Evolutionary conservation across 2,329 filamentous ascomycete species (phyloP).

Genomic region (Cercospora janseana): DNA sequence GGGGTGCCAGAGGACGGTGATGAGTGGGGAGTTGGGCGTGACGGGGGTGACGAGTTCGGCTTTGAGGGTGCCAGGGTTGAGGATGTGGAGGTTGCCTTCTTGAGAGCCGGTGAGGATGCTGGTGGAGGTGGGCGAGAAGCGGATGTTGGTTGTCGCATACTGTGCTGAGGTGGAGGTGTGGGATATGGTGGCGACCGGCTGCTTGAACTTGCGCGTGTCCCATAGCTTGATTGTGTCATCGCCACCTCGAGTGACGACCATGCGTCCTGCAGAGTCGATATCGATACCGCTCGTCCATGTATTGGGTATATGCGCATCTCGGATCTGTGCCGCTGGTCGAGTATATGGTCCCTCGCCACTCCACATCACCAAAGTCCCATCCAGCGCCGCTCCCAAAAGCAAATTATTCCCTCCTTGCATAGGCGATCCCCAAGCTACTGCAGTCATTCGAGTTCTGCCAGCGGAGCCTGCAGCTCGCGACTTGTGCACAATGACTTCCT

Average conservation of each 20-base stretch:
- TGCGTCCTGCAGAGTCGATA: slow-evolving; percentile 83
- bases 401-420: slow-evolving; percentile 74
- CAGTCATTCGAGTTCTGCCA: slow-evolving; percentile 89
- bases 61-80: slow-evolving; percentile 87
- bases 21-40: slow-evolving; percentile 78
- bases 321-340: slow-evolving; percentile 77
- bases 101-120: slow-evolving; percentile 87
- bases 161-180: slow-evolving; percentile 81
- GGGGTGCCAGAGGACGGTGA: slow-evolving; percentile 85
- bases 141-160: slow-evolving; percentile 81
- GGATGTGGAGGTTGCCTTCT: slow-evolving; percentile 81
- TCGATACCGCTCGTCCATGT: slow-evolving; percentile 93
- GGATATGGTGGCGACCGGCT: slow-evolving; percentile 73
- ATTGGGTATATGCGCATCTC: slow-evolving; percentile 74
- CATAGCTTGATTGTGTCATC: slow-evolving; percentile 93
- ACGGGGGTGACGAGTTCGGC: slow-evolving; percentile 83
- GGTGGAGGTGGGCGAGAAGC: slow-evolving; percentile 79
- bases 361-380: slow-evolving; percentile 91
- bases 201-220: slow-evolving; percentile 95
- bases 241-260: slow-evolving; percentile 86
- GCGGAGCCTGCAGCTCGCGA: slow-evolving; percentile 84
- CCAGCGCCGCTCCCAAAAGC: slow-evolving; percentile 77
- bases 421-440: slow-evolving; percentile 79
- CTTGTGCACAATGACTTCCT: slow-evolving; percentile 93
- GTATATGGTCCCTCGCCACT: slow-evolving; percentile 81